These are phyloP conservation scores for Fraxinus cuspidata DNA, from an alignment of 257 asterid species.

Conservation along the genomic window DNA sequence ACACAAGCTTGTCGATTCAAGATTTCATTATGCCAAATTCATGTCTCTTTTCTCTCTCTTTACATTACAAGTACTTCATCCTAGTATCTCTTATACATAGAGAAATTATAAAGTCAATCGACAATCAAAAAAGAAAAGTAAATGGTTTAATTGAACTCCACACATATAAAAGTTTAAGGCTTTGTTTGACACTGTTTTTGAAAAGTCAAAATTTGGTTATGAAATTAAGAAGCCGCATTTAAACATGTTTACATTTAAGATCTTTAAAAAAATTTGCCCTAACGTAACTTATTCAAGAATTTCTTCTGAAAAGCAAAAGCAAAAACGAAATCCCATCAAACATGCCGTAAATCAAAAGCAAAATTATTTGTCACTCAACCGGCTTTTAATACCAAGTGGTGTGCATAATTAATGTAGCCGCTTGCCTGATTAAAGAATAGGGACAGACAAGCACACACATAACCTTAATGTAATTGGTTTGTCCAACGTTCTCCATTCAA, in stretches of 20 bases:
- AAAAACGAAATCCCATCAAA: background rate
- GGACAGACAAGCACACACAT: conserved; percentile 45
- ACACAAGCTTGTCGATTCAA: too few relatives aligned
- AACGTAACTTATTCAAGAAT: too few relatives aligned
- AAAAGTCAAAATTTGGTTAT: too few relatives aligned
- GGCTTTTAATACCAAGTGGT: background rate
- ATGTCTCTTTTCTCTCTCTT: background rate
- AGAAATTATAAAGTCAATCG: background rate
- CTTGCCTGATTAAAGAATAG: conserved; percentile 28
- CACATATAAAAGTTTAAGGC: too few relatives aligned
- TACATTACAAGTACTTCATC: background rate
- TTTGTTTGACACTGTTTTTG: too few relatives aligned
- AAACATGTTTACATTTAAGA: too few relatives aligned
- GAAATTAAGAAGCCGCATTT: too few relatives aligned
- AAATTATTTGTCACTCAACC: conserved; percentile 4
- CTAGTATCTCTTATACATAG: background rate
- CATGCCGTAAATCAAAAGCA: background rate
- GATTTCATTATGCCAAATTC: too few relatives aligned
- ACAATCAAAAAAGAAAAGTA: background rate
- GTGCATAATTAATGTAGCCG: conserved; percentile 27
- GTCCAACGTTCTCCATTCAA: conserved; percentile 30
- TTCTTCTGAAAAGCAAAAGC: too few relatives aligned
- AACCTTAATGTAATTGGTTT: conserved; percentile 45
- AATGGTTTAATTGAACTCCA: too few relatives aligned
- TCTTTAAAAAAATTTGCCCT: too few relatives aligned